Evolutionary conservation across 1,139 yeast species (phyloP).

Genomic region (Lodderomyces margitis): DNA sequence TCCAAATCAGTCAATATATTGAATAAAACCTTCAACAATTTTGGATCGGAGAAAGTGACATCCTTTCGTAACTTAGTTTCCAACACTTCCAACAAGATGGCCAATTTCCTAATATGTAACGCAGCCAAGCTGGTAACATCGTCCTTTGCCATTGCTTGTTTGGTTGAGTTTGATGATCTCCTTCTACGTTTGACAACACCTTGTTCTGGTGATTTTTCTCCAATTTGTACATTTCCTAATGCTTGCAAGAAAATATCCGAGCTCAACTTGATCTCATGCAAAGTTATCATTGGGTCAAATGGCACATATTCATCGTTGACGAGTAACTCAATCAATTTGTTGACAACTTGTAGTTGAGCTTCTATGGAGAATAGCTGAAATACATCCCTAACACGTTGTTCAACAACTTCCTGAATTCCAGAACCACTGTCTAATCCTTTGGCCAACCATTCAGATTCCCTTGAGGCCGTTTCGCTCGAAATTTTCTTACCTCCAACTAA

Average conservation of each 20-base stretch:
- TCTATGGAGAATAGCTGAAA: slow-evolving; percentile 59
- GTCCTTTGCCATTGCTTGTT: slow-evolving; percentile 69
- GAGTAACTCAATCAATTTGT: slow-evolving; percentile 57
- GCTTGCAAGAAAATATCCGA: slow-evolving; percentile 47
- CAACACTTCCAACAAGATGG: slow-evolving; percentile 75
- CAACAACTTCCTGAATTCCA: slow-evolving; percentile 53
- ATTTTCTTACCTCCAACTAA: slow-evolving; percentile 46
- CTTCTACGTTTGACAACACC: slow-evolving; percentile 68
- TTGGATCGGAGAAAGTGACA: slow-evolving; percentile 38
- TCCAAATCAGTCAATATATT: slow-evolving; percentile 80
- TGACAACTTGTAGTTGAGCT: slow-evolving; percentile 54
- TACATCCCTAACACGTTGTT: slow-evolving; percentile 50
- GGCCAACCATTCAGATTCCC: slow-evolving; percentile 62
- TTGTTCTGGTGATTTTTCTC: slow-evolving; percentile 44
- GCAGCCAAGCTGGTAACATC: slow-evolving; percentile 75
- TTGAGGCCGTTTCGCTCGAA: slow-evolving; percentile 43
- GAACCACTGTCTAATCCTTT: slow-evolving; percentile 44
- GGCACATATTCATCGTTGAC: slow-evolving; percentile 37
- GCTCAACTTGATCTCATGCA: slow-evolving; percentile 48
- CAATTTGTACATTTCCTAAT: slow-evolving; percentile 49
- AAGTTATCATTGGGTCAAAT: slow-evolving; percentile 54
- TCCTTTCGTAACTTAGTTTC: slow-evolving; percentile 45
- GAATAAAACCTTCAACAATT: slow-evolving; percentile 58
- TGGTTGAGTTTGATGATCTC: slow-evolving; percentile 75
- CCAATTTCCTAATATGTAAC: slow-evolving; percentile 71